phyloP scores from a whole-genome alignment of 2,329 filamentous ascomycete species.

The Colletotrichum eleusines region DNA sequence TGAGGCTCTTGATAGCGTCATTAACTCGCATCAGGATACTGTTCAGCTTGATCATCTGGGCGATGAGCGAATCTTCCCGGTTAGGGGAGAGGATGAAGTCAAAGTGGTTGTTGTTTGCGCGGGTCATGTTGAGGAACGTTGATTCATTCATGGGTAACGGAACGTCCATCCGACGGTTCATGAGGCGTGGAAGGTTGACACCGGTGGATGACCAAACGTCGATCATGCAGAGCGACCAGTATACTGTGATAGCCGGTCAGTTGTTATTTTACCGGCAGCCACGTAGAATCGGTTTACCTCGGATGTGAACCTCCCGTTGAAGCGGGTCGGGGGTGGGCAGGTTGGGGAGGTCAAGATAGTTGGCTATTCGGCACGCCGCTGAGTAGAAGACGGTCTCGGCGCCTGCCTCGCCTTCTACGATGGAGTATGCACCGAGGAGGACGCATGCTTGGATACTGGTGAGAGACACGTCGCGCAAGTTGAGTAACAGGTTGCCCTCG shows the following conservation, averaged over 20 bases:
- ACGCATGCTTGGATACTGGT: conserved; percentile 55
- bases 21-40: conserved; percentile 55
- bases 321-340: conserved; percentile 46
- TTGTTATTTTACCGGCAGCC: no score
- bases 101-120: conserved; percentile 42
- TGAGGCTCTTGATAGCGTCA: conserved; percentile 46
- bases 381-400: conserved; percentile 55
- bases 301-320: conserved; percentile 52
- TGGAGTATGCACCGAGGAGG: conserved; percentile 50
- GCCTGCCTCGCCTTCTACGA: conserved; percentile 51
- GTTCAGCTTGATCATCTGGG: conserved; percentile 47
- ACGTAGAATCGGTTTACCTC: conserved; percentile 42
- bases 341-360: conserved; percentile 52
- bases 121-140: conserved; percentile 47
- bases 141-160: conserved; percentile 54
- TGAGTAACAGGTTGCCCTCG: conserved; percentile 46
- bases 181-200: conserved; percentile 44
- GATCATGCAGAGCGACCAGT: conserved; percentile 45
- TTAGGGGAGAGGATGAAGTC: conserved; percentile 43
- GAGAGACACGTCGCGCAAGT: conserved; percentile 52
- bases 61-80: conserved; percentile 42
- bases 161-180: conserved; percentile 44
- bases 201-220: conserved; percentile 45
- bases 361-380: conserved; percentile 52
- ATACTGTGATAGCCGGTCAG: conserved; percentile 37